Base-by-base conservation (phyloP, 345 rosid species). In the Eucalyptus rudis region DNA sequence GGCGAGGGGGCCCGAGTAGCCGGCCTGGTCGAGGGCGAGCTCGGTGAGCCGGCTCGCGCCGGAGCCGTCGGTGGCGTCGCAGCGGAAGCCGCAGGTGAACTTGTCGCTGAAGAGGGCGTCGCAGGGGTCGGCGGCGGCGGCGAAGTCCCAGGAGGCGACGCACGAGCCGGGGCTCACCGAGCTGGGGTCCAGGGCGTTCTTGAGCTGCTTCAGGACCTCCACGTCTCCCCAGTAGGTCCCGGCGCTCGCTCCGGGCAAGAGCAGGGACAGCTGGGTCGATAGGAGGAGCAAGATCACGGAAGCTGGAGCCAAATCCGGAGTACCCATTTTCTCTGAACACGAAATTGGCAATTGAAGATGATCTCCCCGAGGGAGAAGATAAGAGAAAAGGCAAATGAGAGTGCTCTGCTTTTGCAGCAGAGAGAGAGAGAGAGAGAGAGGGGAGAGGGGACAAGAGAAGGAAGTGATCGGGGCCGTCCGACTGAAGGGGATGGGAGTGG, bases 41-140 rank as follows among this genome's bases (percentile, higher is more conserved):
- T 97, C 99, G 5, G 98, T 95, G 93, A 97, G 92, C 90, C 99
- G 95, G 86, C 91, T 87, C 11, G 87, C 95, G 6, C 92, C 94
- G 24, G 96, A 92, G 64, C 91, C 94, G 5, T 89, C 76, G 40
- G 86, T 11, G 89, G 52, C 87, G 43, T 96, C 98, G 91, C 99
- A 97, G 66, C 99, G 94, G 94, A 97, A 96, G 29, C 99, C 99
- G 87, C 99, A 97, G 3, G 96, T 95, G 96, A 97, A 96, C 43
- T 89, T 88, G 29, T 96, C 97, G 88, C 96, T 89, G 93, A 94
- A 97, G 58, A 96, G 92, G 91, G 24, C 88, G 92, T 96, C 99
- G 87, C 99, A 97, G 16, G 99, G 99, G 89, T 96, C 99, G 54
- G 92, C 86, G 93, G 83, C 99, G 54, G 92, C 85, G 93, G 29